phyloP scores from a whole-genome alignment of 495 filamentous ascomycete species.

The Talaromyces trachyspermus region DNA sequence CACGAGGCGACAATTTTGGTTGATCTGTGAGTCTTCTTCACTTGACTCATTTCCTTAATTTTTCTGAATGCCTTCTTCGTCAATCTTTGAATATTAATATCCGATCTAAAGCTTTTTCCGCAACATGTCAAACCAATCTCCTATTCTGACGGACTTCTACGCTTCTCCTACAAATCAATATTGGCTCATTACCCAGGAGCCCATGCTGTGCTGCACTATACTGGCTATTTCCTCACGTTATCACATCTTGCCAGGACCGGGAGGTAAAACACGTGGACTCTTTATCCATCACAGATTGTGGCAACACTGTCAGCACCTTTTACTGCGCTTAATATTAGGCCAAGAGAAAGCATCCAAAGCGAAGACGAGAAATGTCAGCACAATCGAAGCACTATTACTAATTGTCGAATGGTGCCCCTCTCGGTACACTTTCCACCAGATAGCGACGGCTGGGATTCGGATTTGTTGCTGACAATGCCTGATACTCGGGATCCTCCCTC shows the following conservation, averaged over 20 bases:
- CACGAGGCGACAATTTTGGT: constrained; percentile 24
- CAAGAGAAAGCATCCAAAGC: constrained; percentile 29
- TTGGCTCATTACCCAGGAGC: constrained; percentile 29
- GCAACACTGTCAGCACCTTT: constrained; percentile 34
- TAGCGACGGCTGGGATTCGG: constrained; percentile 25
- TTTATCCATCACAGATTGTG: constrained; percentile 37
- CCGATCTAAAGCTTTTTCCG: constrained; percentile 22
- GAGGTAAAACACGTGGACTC: constrained; percentile 24
- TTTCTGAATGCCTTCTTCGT: not conserved
- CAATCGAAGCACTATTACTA: constrained; percentile 32
- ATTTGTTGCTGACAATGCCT: constrained; percentile 16
- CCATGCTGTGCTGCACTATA: constrained; percentile 33
- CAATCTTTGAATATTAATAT: no score
- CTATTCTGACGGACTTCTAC: constrained; percentile 32
- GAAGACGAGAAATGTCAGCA: constrained; percentile 25
- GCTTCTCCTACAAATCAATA: constrained; percentile 25
- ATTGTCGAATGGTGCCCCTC: constrained; percentile 37
- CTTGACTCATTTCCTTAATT: not conserved
- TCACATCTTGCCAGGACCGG: constrained; percentile 27
- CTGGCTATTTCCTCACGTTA: constrained; percentile 33
- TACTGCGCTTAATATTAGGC: constrained; percentile 30
- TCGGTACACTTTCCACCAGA: constrained; percentile 31
- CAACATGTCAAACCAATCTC: constrained; percentile 28
- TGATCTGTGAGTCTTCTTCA: constrained; percentile 16
- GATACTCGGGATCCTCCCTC: constrained; percentile 17